A percentile compares a stretch with the other conserved stretches of the same genome.
Conservation (phyloP, 169 alveolate genomes). For the Plasmodium relictum region DNA sequence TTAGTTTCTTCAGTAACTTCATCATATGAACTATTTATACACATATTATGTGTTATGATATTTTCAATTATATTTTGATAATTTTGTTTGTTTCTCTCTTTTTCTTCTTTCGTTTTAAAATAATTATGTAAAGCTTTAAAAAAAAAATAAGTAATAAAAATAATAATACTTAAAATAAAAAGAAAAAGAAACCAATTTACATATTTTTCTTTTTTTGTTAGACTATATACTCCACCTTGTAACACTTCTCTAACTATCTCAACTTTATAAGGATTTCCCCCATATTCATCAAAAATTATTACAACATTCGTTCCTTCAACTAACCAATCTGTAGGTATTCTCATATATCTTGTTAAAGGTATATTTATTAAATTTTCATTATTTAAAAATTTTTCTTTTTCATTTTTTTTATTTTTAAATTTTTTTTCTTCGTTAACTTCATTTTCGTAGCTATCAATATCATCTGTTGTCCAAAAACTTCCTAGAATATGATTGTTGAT, state of each 20-base stretch:
- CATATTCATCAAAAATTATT: conserved; percentile 70
- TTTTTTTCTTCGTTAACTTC: conserved; percentile 61
- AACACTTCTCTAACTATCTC: conserved; percentile 65
- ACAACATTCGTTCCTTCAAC: conserved; percentile 64
- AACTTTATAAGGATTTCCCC: conserved; percentile 72
- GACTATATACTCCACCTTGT: conserved; percentile 70
- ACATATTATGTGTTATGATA: conserved; percentile 74
- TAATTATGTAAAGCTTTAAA: conserved; percentile 66
- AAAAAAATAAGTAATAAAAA: conserved; percentile 55
- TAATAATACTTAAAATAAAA: conserved; percentile 57
- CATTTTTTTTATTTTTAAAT: conserved; percentile 51
- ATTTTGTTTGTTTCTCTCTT: conserved; percentile 70
- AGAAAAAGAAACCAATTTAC: conserved; percentile 60
- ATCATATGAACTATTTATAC: conserved; percentile 57
- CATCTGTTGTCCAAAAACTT: conserved; percentile 77
- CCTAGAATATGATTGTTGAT: conserved; percentile 75
- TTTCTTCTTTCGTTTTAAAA: conserved; percentile 62
- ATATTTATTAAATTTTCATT: conserved; percentile 70
- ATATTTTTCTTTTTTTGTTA: conserved; percentile 73
- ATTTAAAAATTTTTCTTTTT: conserved; percentile 44
- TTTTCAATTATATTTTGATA: conserved; percentile 71
- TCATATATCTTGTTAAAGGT: conserved; percentile 76
- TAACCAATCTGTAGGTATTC: conserved; percentile 78
- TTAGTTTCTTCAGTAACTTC: conserved; percentile 63
- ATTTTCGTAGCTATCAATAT: conserved; percentile 63